These are phyloP conservation scores for Ambrosia hybrid DNA, from an alignment of 140 eudicot genomes.

Conservation along the genomic window DNA sequence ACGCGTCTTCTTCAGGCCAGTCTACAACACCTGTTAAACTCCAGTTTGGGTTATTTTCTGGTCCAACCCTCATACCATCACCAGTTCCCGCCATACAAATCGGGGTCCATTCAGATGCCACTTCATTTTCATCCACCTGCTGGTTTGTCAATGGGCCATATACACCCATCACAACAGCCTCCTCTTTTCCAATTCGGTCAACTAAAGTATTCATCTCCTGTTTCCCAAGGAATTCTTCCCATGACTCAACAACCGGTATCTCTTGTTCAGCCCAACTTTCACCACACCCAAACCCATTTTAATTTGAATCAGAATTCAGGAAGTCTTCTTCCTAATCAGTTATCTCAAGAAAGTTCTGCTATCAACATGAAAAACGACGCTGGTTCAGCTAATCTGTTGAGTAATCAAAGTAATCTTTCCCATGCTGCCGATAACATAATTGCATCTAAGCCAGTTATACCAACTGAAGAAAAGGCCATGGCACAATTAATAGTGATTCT, in stretches of 20 bases:
- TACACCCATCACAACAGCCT: slow-evolving; percentile 70
- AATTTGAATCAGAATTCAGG: slow-evolving; percentile 45
- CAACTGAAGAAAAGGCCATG: slow-evolving; percentile 34
- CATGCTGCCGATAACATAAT: slow-evolving; percentile 29
- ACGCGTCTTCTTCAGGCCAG: slow-evolving; percentile 42
- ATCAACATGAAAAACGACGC: slow-evolving; percentile 35
- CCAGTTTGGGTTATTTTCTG: too few species aligned
- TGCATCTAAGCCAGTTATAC: slow-evolving; percentile 29
- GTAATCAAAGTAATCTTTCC: slow-evolving; percentile 27
- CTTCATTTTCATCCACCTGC: slow-evolving; percentile 77
- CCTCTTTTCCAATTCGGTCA: slow-evolving; percentile 96
- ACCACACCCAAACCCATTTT: slow-evolving; percentile 46
- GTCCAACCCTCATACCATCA: slow-evolving; percentile 90
- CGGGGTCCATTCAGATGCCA: slow-evolving; percentile 99
- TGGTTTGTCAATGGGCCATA: slow-evolving; percentile 64
- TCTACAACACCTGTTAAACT: slow-evolving; percentile 51
- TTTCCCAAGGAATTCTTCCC: too few species aligned
- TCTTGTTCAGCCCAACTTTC: slow-evolving; percentile 61
- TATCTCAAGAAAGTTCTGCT: slow-evolving; percentile 39
- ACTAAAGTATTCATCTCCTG: slow-evolving; percentile 58
- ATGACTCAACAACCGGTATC: slow-evolving; percentile 57
- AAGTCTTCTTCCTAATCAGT: slow-evolving; percentile 42
- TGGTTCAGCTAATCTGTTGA: slow-evolving; percentile 25
- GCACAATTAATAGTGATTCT: slow-evolving; percentile 29
- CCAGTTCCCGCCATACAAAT: slow-evolving; percentile 97